Base-by-base conservation (phyloP, 2,329 filamentous ascomycete genomes). In the Cadophora sp. region DNA sequence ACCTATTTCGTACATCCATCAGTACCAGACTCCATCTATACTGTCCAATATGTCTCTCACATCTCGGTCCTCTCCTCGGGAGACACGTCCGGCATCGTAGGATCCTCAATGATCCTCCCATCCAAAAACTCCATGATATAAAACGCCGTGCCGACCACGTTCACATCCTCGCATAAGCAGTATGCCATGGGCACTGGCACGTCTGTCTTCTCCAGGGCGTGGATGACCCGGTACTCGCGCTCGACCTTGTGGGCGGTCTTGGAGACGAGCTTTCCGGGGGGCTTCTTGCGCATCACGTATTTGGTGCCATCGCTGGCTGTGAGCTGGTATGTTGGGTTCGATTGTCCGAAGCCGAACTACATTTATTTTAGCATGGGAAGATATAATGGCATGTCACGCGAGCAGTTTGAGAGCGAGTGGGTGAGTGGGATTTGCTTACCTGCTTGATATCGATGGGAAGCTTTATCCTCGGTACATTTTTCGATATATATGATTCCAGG, bases 61-160 rank as follows among this genome's bases (percentile, higher is more conserved):
- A 97, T 91, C 75, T 87, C 87, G 37, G 83, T 88, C 68, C 95
- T 87, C 73, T 97, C 91, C 50, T 84, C 84, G 0, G 91, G 80
- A 29, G 85, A 85, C 14, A 93, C 87, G 14, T 84, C 91, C 1
- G 93, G 94, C 78, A 98, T 90, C 37, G 90, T 84, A 53, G 94
- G 91, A 80, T 98, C 93, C 76, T 95, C 92, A 77, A 98, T 93
- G 81, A 97, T 97, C 76, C 96, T 90, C 24, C 96, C 96, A 77
- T 97, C 92, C 69, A 98, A 85, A 79, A 96, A 98, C 79, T 93
- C 90, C 96, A 99, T 98, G 77, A 98, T 90, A 82, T 99, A 98
- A 80, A 98, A 99, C 6, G 94, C 88, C 8, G 94, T 98, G 66
- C 94, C 96, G 71, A 98, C 85, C 46, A 98, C 85, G 67, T 80